phyloP scores from a whole-genome alignment of 257 asterid genomes.

The Solanum clarkiae region DNA sequence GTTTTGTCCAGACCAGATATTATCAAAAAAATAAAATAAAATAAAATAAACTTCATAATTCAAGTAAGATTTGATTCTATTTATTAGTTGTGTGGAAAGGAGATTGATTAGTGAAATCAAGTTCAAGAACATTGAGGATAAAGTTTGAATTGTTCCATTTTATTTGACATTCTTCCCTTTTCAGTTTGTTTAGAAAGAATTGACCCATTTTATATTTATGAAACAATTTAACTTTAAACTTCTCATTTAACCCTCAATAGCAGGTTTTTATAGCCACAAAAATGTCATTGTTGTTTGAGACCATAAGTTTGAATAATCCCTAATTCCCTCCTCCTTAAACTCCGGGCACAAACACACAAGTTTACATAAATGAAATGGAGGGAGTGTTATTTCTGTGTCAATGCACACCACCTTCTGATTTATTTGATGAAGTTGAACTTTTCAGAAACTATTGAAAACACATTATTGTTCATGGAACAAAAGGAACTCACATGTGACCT shows the following conservation, averaged over 20 bases:
- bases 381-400: neutral
- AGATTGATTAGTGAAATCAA: neutral
- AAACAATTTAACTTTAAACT: neutral
- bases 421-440: neutral
- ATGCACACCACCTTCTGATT: neutral
- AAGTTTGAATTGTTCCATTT: neutral
- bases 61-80: neutral
- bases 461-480: neutral
- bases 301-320: neutral
- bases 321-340: neutral
- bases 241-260: neutral
- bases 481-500: slow-evolving; percentile 36
- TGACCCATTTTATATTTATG: neutral
- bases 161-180: neutral
- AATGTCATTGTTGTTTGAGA: neutral
- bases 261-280: neutral
- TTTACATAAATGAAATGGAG: neutral
- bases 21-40: neutral
- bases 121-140: neutral
- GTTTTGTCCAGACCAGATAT: neutral
- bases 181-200: neutral
- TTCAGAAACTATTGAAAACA: neutral
- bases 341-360: neutral
- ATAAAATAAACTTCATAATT: neutral
- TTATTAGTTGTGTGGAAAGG: neutral